Evolutionary conservation across 257 asterid genomes (phyloP).

Genomic region (Schizonepeta tenuifolia): DNA sequence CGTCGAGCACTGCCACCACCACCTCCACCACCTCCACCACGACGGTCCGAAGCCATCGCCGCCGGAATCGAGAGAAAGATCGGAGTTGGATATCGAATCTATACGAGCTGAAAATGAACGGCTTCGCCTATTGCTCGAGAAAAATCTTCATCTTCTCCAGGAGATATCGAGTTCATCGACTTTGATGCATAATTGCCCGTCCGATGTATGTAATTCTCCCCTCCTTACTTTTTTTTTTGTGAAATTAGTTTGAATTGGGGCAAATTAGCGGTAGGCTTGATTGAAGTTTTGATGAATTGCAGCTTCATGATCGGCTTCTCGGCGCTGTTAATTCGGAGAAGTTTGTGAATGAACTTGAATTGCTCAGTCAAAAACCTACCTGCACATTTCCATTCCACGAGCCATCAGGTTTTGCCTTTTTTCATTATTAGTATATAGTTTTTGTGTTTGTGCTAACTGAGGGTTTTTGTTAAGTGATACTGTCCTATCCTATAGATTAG

Average conservation of each 20-base stretch:
- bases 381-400: conserved; percentile 67
- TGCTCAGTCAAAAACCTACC: conserved; percentile 44
- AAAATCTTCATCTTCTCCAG: conserved; percentile 65
- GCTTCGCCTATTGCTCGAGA: conserved; percentile 71
- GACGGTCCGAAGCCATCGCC: conserved; percentile 41
- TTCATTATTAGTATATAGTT: background rate
- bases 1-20: conserved; percentile 68
- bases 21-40: conserved; percentile 46
- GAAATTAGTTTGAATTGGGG: background rate
- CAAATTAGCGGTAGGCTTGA: background rate
- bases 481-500: too few species aligned
- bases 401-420: conserved; percentile 58
- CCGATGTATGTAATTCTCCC: conserved; percentile 57
- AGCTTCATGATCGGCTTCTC: conserved; percentile 74
- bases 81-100: conserved; percentile 45
- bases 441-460: background rate
- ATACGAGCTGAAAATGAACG: conserved; percentile 71
- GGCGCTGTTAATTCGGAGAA: conserved; percentile 60
- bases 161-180: conserved; percentile 59
- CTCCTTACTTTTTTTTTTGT: background rate
- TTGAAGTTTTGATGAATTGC: conserved; percentile 25
- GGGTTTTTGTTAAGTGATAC: background rate
- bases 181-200: conserved; percentile 58
- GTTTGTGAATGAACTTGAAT: conserved; percentile 65
- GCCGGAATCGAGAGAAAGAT: conserved; percentile 27